phyloP scores from a whole-genome alignment of 2,329 filamentous ascomycete genomes.

The Cladosporium sp. region DNA sequence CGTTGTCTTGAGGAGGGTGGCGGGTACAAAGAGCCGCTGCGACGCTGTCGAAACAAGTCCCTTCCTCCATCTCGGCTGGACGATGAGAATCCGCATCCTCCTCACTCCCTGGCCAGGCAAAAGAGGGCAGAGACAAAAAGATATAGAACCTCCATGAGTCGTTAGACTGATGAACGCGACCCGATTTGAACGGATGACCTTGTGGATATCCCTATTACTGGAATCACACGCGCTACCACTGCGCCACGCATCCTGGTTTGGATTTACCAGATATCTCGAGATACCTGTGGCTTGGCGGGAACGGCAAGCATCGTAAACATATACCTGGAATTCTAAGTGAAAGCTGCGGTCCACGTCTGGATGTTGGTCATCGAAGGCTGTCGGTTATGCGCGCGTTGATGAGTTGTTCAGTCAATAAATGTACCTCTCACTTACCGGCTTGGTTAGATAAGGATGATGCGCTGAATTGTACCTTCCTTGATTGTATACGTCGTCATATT shows the following conservation, averaged over 20 bases:
- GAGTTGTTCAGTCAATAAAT: not conserved
- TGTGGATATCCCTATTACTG: not conserved
- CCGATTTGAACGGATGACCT: slow-evolving; percentile 9
- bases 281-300: not conserved
- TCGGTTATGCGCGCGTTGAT: not conserved
- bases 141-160: not conserved
- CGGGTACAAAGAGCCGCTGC: no score
- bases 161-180: slow-evolving; percentile 2
- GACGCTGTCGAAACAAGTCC: no score
- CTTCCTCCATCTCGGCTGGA: no score
- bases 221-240: slow-evolving; percentile 21
- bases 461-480: not conserved
- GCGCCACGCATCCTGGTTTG: slow-evolving; percentile 13
- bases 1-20: no score
- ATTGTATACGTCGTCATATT: no score
- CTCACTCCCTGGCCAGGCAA: no score
- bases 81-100: no score
- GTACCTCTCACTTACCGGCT: not conserved
- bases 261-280: not conserved
- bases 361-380: not conserved
- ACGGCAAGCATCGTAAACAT: no score
- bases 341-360: no score
- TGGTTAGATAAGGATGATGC: not conserved
- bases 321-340: no score
- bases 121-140: not conserved